Conservation (phyloP, 441 rosid species). For the Adansonia gregorii region DNA sequence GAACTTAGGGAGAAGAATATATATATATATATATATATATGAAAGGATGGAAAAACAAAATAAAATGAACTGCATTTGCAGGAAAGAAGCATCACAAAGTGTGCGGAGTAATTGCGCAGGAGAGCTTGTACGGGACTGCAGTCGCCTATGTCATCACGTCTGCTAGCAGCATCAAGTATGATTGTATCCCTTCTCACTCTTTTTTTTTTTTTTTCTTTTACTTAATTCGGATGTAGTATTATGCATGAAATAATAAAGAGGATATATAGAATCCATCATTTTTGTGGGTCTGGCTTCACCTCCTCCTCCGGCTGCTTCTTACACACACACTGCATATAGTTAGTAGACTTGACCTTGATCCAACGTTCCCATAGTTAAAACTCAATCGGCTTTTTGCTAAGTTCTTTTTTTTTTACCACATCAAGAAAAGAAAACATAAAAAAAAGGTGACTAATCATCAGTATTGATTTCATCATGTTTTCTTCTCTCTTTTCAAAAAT, state of each 20-base stretch:
- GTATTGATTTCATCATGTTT: neutral
- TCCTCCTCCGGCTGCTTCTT: too few relatives aligned
- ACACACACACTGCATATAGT: too few relatives aligned
- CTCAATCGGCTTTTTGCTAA: neutral
- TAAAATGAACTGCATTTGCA: slow-evolving; percentile 20
- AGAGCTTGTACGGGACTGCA: slow-evolving; percentile 44
- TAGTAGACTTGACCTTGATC: too few relatives aligned
- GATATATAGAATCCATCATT: too few relatives aligned
- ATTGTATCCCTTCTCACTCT: too few relatives aligned
- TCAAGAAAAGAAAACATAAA: neutral
- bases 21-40: too few relatives aligned
- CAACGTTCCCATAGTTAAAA: neutral
- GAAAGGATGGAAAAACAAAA: too few relatives aligned
- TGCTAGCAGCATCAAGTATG: slow-evolving; percentile 56
- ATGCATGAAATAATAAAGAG: too few relatives aligned
- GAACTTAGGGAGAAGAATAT: too few relatives aligned
- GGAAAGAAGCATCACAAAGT: slow-evolving; percentile 50
- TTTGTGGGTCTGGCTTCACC: too few relatives aligned
- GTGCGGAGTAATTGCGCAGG: slow-evolving; percentile 48
- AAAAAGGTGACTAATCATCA: neutral
- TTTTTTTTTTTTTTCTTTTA: too few relatives aligned
- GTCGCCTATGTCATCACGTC: slow-evolving; percentile 59
- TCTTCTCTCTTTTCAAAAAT: neutral
- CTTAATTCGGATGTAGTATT: too few relatives aligned
- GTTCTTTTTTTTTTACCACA: neutral